Base-by-base conservation (phyloP, 2,329 filamentous ascomycete genomes). In the Fusarium torulosum region DNA sequence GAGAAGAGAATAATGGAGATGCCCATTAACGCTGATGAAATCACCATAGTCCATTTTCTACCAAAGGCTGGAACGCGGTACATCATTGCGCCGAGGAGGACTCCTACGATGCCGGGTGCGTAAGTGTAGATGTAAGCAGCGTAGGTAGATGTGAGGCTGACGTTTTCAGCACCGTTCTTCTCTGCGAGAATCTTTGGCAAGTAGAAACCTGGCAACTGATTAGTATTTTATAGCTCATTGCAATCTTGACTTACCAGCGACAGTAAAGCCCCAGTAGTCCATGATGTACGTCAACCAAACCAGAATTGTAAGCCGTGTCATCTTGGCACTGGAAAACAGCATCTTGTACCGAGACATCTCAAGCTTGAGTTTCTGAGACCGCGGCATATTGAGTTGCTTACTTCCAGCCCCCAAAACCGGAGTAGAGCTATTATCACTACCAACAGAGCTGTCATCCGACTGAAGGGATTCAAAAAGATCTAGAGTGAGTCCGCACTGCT, bases 41-140 rank as follows among this genome's bases (percentile, higher is more conserved):
- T 38, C 69, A 44, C 82, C 78, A 70, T 79, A 71, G 76, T 85
- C 85, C 75, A 55, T 74, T 83, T 59, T 67, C 82, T 35, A 65
- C 79, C 79, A 29, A 81, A 69, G 14, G 75, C 69, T 20, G 80
- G 80, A 1, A 81, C 64, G 13, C 73, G 78, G 35, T 79, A 78
- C 10, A 83, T 79, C 1, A 77, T 67, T 0, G 81, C 78, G 2
- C 83, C 84, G 4, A 85, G 71, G 0, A 85, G 73, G 1, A 86
- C 85, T 21, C 83, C 85, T 0, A 85, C 59, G 10, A 84, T 81
- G 4, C 85, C 84, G 0, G 84, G 84, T 0, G 81, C 77, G 73
- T 86, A 86, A 3, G 85, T 86, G 69, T 83, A 84, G 33, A 87
- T 80, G 72, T 86, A 86, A 6, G 79, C 82, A 19, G 82, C 80